A percentile compares a stretch with the other conserved stretches of the same genome.
Conservation (phyloP, 1,284 basidiomycete species). For the Phellopilus nigrolimitatus region DNA sequence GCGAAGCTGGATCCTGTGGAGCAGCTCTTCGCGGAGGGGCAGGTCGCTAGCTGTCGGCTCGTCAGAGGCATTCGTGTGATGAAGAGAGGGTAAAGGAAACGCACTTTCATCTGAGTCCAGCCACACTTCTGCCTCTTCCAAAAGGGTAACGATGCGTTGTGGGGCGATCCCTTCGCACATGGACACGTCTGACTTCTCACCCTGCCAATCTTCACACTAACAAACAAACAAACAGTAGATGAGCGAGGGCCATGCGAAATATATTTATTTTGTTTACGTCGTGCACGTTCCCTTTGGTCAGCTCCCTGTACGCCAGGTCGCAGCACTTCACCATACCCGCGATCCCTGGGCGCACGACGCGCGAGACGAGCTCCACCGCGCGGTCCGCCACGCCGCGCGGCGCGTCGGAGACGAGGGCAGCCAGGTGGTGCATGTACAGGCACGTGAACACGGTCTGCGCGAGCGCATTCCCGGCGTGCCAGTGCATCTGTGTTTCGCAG, state of each 20-base stretch:
- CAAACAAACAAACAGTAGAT: constrained; percentile 15
- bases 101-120: constrained; percentile 46
- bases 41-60: constrained; percentile 6
- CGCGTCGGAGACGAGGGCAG: constrained; percentile 57
- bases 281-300: constrained; percentile 64
- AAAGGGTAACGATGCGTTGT: constrained; percentile 48
- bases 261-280: constrained; percentile 70
- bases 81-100: constrained; percentile 3
- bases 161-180: constrained; percentile 69
- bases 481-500: constrained; percentile 61
- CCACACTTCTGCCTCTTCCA: constrained; percentile 56
- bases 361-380: constrained; percentile 55
- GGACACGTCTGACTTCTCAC: constrained; percentile 80
- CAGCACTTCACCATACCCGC: constrained; percentile 79
- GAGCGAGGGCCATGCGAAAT: constrained; percentile 1
- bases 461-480: constrained; percentile 81
- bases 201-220: constrained; percentile 83
- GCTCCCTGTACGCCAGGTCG: constrained; percentile 78
- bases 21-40: constrained; percentile 7
- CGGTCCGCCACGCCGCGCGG: too few relatives aligned
- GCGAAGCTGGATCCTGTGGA: constrained; percentile 11
- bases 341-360: constrained; percentile 68
- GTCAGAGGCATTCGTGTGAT: neutral
- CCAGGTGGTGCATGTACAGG: constrained; percentile 69
- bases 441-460: constrained; percentile 84